These are phyloP conservation scores for Zizania palustris DNA, from an alignment of 202 grass and related monocot genomes.

Conservation along the genomic window DNA sequence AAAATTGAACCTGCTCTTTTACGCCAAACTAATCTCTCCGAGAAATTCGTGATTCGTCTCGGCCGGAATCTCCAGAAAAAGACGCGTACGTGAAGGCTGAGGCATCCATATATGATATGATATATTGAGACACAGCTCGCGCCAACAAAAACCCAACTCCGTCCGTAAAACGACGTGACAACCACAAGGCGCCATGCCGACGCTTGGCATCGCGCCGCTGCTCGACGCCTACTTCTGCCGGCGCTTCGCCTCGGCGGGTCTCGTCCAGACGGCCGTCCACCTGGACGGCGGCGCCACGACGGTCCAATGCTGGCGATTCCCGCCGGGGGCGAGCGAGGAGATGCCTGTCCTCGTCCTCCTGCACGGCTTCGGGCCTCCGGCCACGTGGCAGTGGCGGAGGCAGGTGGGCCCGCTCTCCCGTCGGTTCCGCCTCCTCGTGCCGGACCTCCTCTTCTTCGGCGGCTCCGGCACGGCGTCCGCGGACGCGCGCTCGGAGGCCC, in stretches of 20 bases:
- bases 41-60: no score
- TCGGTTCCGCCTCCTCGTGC: conserved; percentile 76
- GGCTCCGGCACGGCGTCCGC: conserved; percentile 52
- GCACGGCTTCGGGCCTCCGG: conserved; percentile 68
- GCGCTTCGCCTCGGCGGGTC: conserved; percentile 58
- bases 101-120: no score
- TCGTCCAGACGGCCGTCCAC: conserved; percentile 43
- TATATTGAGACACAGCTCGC: no score
- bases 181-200: conserved; percentile 32
- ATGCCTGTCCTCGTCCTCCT: conserved; percentile 67
- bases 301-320: conserved; percentile 69
- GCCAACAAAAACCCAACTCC: no score
- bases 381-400: conserved; percentile 72
- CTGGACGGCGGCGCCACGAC: conserved; percentile 66
- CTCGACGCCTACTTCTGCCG: conserved; percentile 53
- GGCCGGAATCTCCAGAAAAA: no score
- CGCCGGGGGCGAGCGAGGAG: not conserved
- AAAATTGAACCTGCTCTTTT: no score
- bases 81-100: no score
- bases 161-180: no score
- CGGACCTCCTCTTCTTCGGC: conserved; percentile 91
- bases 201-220: conserved; percentile 55
- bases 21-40: no score
- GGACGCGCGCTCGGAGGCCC: conserved; percentile 55
- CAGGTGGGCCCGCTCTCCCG: conserved; percentile 62